A percentile compares a stretch with the other conserved stretches of the same genome.
phyloP scores from a whole-genome alignment of 768 basidiomycete species.

The Saitozyma podzolica region DNA sequence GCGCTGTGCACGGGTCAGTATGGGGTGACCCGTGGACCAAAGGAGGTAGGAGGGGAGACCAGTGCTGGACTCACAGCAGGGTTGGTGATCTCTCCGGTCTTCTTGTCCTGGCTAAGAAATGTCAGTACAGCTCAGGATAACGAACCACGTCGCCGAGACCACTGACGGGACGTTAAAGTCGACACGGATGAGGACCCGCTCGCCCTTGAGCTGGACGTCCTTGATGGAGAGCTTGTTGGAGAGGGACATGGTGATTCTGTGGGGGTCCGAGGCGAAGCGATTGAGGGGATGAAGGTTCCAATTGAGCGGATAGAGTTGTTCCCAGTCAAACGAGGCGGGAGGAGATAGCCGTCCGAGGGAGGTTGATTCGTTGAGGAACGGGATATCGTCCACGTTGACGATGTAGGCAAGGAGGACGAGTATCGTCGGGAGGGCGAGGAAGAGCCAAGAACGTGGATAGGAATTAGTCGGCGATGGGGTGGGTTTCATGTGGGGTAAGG shows the following conservation, averaged over 20 bases:
- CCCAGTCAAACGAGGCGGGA: conserved; percentile 7
- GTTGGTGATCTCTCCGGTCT: conserved; percentile 84
- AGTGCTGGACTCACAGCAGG: conserved; percentile 69
- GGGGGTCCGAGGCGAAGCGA: background rate
- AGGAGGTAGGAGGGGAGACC: background rate
- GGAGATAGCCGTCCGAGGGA: background rate
- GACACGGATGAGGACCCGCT: conserved; percentile 54
- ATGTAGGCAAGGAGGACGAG: background rate
- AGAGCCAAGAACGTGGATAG: background rate
- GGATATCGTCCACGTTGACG: no score
- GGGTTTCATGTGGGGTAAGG: background rate
- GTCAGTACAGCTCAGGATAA: background rate
- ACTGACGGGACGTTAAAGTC: conserved; percentile 48
- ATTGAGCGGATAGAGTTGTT: no score
- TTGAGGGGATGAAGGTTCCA: background rate
- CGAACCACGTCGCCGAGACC: background rate
- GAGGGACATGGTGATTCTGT: conserved; percentile 70
- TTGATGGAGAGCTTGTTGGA: conserved; percentile 91
- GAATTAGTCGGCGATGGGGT: conserved; percentile 4
- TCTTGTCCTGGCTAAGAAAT: conserved; percentile 60
- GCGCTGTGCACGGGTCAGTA: conserved; percentile 60
- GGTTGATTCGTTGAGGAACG: background rate
- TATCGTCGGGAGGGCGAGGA: background rate
- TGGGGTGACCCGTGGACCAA: conserved; percentile 3
- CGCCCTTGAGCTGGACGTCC: conserved; percentile 78